A percentile compares a stretch with the other conserved stretches of the same genome.
phyloP scores from a whole-genome alignment of 148 eudicot genomes.

The Rhododendron ovatum region DNA sequence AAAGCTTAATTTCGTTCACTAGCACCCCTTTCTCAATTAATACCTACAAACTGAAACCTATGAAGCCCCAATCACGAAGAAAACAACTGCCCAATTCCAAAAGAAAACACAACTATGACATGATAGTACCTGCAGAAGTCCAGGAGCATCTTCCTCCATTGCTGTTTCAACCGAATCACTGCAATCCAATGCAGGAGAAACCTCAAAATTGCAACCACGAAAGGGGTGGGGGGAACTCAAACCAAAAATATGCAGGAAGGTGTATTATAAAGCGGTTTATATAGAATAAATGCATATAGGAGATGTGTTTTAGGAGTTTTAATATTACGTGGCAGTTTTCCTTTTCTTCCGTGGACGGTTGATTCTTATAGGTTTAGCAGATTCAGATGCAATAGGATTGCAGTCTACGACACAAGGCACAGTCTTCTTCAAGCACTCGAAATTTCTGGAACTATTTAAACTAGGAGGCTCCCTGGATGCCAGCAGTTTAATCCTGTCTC shows the following conservation, averaged over 20 bases:
- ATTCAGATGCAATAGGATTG: constrained; percentile 30
- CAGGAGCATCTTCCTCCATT: constrained; percentile 97
- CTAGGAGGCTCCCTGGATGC: constrained; percentile 27
- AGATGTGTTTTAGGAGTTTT: not conserved
- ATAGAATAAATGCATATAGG: not conserved
- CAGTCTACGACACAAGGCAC: constrained; percentile 24
- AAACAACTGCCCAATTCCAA: not conserved
- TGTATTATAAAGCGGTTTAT: not conserved
- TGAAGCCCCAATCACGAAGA: not conserved
- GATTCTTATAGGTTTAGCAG: constrained; percentile 41
- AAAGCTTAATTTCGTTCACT: constrained; percentile 74
- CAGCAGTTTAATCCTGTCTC: constrained; percentile 59
- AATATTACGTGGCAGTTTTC: constrained; percentile 81
- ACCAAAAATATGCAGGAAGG: not conserved
- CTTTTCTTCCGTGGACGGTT: constrained; percentile 61
- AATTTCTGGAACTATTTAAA: constrained; percentile 13
- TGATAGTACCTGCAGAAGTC: constrained; percentile 65
- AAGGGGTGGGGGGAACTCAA: not conserved
- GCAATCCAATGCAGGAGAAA: constrained; percentile 22
- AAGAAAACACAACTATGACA: constrained; percentile 5
- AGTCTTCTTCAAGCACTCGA: constrained; percentile 19
- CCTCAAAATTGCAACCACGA: not conserved
- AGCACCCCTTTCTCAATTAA: constrained; percentile 74
- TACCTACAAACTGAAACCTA: constrained; percentile 42
- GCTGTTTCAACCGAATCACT: constrained; percentile 87